Evolutionary conservation across 148 eudicot species (phyloP).

Genomic region (Vaccinium darrowii): DNA sequence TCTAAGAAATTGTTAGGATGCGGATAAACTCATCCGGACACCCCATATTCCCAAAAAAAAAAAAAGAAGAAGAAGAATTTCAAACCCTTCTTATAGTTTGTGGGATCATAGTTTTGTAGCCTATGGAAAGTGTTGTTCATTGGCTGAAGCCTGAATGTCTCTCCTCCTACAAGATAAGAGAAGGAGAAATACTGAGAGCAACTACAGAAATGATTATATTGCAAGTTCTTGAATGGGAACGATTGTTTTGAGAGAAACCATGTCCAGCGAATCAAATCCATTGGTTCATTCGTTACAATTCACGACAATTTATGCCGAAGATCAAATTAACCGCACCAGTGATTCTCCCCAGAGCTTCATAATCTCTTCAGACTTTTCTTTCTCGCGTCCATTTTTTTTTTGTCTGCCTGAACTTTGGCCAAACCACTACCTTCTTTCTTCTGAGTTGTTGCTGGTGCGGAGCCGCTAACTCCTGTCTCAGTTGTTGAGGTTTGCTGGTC

Average conservation of each 20-base stretch:
- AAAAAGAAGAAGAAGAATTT: too few relatives aligned
- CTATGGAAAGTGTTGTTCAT: background rate
- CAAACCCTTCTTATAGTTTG: too few relatives aligned
- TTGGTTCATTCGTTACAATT: background rate
- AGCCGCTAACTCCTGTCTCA: constrained; percentile 49
- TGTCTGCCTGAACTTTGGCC: constrained; percentile 61
- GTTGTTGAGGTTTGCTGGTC: constrained; percentile 37
- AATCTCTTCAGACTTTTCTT: constrained; percentile 90
- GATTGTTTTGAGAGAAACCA: background rate
- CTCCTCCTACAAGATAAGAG: background rate
- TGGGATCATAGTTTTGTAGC: background rate
- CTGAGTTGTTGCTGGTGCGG: constrained; percentile 15
- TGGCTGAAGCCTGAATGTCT: background rate
- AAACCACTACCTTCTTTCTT: constrained; percentile 50
- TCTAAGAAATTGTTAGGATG: too few relatives aligned
- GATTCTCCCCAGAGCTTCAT: constrained; percentile 25
- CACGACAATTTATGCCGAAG: background rate
- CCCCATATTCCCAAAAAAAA: too few relatives aligned
- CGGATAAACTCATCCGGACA: too few relatives aligned
- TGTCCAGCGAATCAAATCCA: constrained; percentile 11
- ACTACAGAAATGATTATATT: background rate
- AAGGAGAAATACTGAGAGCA: background rate
- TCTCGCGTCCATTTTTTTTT: constrained; percentile 85
- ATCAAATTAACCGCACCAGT: background rate
- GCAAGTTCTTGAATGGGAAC: background rate